Evolutionary conservation across 371 early-diverging fungal species (phyloP).

Genomic region (Mortierella sp.): DNA sequence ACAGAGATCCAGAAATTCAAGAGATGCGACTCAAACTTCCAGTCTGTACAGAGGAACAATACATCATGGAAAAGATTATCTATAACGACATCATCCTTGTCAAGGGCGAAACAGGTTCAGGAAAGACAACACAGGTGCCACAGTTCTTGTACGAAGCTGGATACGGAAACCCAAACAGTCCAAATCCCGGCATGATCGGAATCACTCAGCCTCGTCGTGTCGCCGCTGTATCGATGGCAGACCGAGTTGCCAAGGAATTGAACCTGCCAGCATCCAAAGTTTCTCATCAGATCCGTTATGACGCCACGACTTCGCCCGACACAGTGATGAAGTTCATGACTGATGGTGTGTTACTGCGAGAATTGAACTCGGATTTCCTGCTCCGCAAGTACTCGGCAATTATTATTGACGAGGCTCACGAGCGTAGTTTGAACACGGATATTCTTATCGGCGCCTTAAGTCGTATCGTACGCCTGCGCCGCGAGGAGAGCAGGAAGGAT

Average conservation of each 20-base stretch:
- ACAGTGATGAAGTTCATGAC: slow-evolving; percentile 99
- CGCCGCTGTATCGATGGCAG: slow-evolving; percentile 98
- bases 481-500: slow-evolving; percentile 67
- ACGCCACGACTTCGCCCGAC: slow-evolving; percentile 76
- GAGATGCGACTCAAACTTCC: slow-evolving; percentile 86
- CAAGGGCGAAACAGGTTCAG: slow-evolving; percentile 99
- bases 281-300: slow-evolving; percentile 95
- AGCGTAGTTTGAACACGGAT: slow-evolving; percentile 98
- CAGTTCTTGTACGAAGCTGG: slow-evolving; percentile 99
- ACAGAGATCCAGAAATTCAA: slow-evolving; percentile 81
- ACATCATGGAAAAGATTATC: slow-evolving; percentile 95
- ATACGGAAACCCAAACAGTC: slow-evolving; percentile 85
- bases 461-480: slow-evolving; percentile 55
- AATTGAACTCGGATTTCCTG: slow-evolving; percentile 90
- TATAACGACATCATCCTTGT: slow-evolving; percentile 89
- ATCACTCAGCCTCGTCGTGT: slow-evolving; percentile 99
- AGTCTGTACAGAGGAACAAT: slow-evolving; percentile 94
- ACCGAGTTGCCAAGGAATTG: slow-evolving; percentile 95
- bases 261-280: slow-evolving; percentile 70
- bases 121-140: slow-evolving; percentile 99
- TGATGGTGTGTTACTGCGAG: slow-evolving; percentile 98
- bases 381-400: slow-evolving; percentile 94
- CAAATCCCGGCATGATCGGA: slow-evolving; percentile 92
- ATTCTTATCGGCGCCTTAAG: slow-evolving; percentile 95
- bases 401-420: slow-evolving; percentile 99